These are phyloP conservation scores for Oryza officinalis DNA, from an alignment of 176 grass and related monocot species.

Conservation along the genomic window DNA sequence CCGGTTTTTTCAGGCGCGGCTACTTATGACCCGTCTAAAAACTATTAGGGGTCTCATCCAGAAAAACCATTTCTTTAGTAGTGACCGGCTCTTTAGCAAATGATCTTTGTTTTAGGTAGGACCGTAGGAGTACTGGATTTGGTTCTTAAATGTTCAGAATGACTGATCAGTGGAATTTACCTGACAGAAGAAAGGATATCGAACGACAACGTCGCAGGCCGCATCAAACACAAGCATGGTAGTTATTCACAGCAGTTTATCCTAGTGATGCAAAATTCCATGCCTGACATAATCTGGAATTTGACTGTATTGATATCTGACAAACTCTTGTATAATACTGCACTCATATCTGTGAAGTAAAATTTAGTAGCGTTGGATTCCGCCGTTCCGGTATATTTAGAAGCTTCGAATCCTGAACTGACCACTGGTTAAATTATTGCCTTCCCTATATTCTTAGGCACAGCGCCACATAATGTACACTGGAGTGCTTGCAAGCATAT, in stretches of 20 bases:
- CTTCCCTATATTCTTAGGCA: neutral
- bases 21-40: too few species aligned
- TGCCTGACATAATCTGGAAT: neutral
- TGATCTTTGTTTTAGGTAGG: neutral
- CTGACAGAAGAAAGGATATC: neutral
- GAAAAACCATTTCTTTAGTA: too few species aligned
- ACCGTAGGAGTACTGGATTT: neutral
- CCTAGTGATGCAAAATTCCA: neutral
- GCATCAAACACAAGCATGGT: neutral
- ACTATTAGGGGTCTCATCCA: too few species aligned
- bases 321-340: conserved; percentile 5
- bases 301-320: conserved; percentile 2
- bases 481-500: neutral
- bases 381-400: conserved; percentile 30
- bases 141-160: neutral
- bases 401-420: conserved; percentile 53
- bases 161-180: neutral
- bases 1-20: too few species aligned
- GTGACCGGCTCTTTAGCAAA: neutral
- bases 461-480: conserved; percentile 37
- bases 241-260: neutral
- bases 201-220: neutral
- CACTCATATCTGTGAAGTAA: neutral
- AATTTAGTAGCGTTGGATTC: neutral
- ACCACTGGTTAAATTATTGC: conserved; percentile 29